Base-by-base conservation (phyloP, 2,329 filamentous ascomycete species). In the Torrubiellomyces zombiae region DNA sequence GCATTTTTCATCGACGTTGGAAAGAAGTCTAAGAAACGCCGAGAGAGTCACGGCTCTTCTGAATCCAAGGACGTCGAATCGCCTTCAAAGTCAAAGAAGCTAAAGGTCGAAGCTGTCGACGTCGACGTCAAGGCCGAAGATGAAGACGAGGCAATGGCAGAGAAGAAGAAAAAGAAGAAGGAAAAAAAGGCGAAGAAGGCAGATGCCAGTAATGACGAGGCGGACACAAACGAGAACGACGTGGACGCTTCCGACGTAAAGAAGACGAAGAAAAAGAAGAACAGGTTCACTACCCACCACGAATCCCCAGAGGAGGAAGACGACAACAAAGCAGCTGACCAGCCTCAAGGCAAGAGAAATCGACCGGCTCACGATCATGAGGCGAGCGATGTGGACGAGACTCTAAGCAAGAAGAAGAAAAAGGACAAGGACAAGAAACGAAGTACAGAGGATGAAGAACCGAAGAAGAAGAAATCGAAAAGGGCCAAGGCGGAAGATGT, bases 21-120 rank as follows among this genome's bases (percentile, higher is more conserved):
- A n/a, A 41, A 14, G 43, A 50, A 23, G 29, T 47, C 26, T 16
- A 48, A 50, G 35, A 40, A 40, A 25, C 43, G 44, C 21, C 38
- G 42, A 26, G 32, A 44, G 17, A 47, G 44, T 30, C 44, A 47
- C 25, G 40, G 38, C 3, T 32, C 38, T 20, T 39, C 40, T 16
- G 33, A n/a, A n/a, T n/a, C n/a, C n/a, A n/a, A n/a, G n/a, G n/a
- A n/a, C n/a, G n/a, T n/a, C n/a, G n/a, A n/a, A n/a, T n/a, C n/a
- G n/a, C n/a, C n/a, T n/a, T n/a, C n/a, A n/a, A n/a, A n/a, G n/a
- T 8, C 25, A 4, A 33, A 33, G 23, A 32, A 38, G 27, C 20
- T 23, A 7, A 31, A 34, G 14, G 25, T 28, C 16, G 20, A 27
- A 17, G 14, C 20, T 6, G 17, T 24, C 3, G 26, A 26, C 6